Base-by-base conservation (phyloP, 495 filamentous ascomycete species). In the Aspergillus homomorphus region DNA sequence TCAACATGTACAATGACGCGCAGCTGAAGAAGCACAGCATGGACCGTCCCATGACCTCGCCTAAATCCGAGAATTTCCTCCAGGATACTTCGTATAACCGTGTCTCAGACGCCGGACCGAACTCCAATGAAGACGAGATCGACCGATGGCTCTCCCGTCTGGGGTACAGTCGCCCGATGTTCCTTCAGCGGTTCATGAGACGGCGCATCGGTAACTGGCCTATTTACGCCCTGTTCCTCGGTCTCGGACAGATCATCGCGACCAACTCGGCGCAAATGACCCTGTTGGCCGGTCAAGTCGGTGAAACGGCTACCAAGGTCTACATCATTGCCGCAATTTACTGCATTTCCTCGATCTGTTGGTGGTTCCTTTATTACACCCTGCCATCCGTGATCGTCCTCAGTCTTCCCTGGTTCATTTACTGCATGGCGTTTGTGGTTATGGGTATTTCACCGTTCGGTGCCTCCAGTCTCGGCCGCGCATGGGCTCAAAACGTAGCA, bases 211-310 rank as follows among this genome's bases (percentile, higher is more conserved):
- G 66, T 12, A 80, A 86, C 53, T 89, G 86, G 86, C 86, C 85
- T 3, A 53, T 88, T 9, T 89, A 89, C 67, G 73, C 83, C 20
- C 78, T 89, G 63, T 65, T 87, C 22, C 75, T 89, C 18, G 83
- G 84, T 33, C 75, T 87, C 61, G 84, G 83, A 6, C 86, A 88
- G 65, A 81, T 89, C 57, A 79, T 89, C 45, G 82, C 86, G 0
- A 82, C 83, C 50, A 88, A 86, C 63, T 86, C 82, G 0, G 86
- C 87, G 69, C 86, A 89, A 59, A 84, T 89, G 66, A 86, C 84
- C 5, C 79, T 89, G 15, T 70, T 89, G 20, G 81, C 77, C 5
- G 86, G 85, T 21, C 77, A 82, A 57, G 73, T 83, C 15, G 84
- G 81, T 18, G 74, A 88, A 63, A 75, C 82, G 8, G 83, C 84